Evolutionary conservation across 2,329 filamentous ascomycete species (phyloP).

Genomic region (Tolypocladium ophioglossoides): DNA sequence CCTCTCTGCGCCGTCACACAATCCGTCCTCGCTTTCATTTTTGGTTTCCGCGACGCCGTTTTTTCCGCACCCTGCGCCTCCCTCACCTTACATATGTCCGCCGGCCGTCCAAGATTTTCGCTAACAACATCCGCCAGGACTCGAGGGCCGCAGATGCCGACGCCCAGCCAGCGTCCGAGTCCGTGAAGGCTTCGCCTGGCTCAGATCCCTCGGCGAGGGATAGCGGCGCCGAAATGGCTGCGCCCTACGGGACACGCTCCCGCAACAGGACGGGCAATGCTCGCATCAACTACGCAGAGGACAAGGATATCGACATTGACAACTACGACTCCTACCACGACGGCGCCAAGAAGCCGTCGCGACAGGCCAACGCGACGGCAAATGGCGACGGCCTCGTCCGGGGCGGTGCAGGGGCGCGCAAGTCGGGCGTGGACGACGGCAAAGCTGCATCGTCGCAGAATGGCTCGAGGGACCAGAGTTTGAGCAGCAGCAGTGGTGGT

Average conservation of each 20-base stretch:
- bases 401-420: conserved; percentile 27
- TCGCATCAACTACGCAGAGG: conserved; percentile 91
- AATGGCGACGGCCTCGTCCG: conserved; percentile 24
- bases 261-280: conserved; percentile 73
- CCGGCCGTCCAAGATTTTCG: neutral
- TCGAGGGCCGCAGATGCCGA: conserved; percentile 22
- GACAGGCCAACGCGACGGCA: conserved; percentile 29
- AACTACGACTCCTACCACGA: conserved; percentile 57
- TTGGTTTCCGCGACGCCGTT: conserved; percentile 2
- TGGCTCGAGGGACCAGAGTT: conserved; percentile 24
- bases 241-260: conserved; percentile 85
- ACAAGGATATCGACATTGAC: conserved; percentile 82
- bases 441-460: conserved; percentile 24
- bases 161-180: conserved; percentile 19
- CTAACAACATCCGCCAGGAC: conserved; percentile 18
- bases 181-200: conserved; percentile 38
- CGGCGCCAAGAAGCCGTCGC: conserved; percentile 42
- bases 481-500: conserved; percentile 1
- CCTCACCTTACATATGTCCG: conserved; percentile 2
- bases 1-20: neutral
- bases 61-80: conserved; percentile 1
- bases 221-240: conserved; percentile 39
- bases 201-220: conserved; percentile 39
- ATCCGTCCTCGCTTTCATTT: conserved; percentile 6
- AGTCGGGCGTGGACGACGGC: conserved; percentile 28